Evolutionary conservation across 2,329 filamentous ascomycete genomes (phyloP), one percentile per base, ranked within the genome.

Genomic region (Colletotrichum zoysiae): DNA sequence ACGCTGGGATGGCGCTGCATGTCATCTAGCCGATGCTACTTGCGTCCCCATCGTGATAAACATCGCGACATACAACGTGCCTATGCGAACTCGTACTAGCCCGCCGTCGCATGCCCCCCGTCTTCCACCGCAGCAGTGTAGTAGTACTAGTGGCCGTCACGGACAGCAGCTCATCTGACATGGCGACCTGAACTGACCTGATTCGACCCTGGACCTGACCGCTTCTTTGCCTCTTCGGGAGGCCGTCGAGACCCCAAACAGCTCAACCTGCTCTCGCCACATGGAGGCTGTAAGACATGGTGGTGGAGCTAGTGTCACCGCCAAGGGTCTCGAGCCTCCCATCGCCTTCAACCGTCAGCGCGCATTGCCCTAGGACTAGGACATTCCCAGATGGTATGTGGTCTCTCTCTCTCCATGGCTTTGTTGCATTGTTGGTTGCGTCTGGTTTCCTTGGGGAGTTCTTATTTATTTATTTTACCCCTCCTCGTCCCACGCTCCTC

Each of bases 161-260:
- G 18, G 42, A 30, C 42, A 20, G 35, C 35, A 38, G 35, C 8
- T 16, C 4, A 42, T 16, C 40, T 20, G 18, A 20, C 3, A 26
- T 33, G 30, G n/a, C n/a, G n/a, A n/a, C 30, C 40, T 30, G 30
- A 30, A 30, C 30, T 30, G 30, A 30, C 30, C 8, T 16, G 14
- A 18, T 16, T 14, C 8, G 16, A 20, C 2, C 2, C 51, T 33
- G 30, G 30, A n/a, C 18, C 40, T 67, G 64, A 67, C 68, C 64
- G 57, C 64, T 20, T 62, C n/a, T 40, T 62, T 51, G 11, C 48
- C 48, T 48, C 26, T 46, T 35, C 11, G 26, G 3, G 16, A 53
- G 30, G 20, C 30, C 58, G 44, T 26, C 30, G 23, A 38, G 30
- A 50, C 42, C 18, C 16, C 3, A 44, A 44, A 18, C 40, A 44